These are phyloP conservation scores for Litchi chinensis DNA, from an alignment of 345 rosid genomes.

Conservation along the genomic window DNA sequence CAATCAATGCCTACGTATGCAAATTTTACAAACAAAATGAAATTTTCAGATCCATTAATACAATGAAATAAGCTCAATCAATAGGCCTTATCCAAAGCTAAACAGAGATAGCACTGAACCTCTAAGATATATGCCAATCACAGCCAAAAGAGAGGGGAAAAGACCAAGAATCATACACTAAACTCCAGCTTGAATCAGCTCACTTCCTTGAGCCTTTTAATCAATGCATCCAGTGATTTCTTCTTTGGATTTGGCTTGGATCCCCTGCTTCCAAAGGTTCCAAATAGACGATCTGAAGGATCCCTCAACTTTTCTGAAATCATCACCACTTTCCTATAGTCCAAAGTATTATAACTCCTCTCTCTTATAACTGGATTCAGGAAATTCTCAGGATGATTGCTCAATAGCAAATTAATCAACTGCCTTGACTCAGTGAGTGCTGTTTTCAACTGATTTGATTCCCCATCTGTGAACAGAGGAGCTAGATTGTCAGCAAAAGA, in stretches of 20 bases:
- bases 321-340: slow-evolving; percentile 72
- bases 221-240: slow-evolving; percentile 88
- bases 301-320: slow-evolving; percentile 91
- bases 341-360: slow-evolving; percentile 80
- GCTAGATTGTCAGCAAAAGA: slow-evolving; percentile 82
- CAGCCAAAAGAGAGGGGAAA: slow-evolving; percentile 32
- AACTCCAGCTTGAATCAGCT: slow-evolving; percentile 47
- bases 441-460: slow-evolving; percentile 73
- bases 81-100: slow-evolving; percentile 13
- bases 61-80: slow-evolving; percentile 28
- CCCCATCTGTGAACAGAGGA: slow-evolving; percentile 70
- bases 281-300: slow-evolving; percentile 85
- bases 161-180: slow-evolving; percentile 32
- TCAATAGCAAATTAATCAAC: slow-evolving; percentile 76
- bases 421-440: slow-evolving; percentile 86
- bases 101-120: slow-evolving; percentile 26
- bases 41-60: slow-evolving; percentile 26
- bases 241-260: slow-evolving; percentile 84
- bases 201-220: slow-evolving; percentile 86
- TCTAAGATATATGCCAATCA: slow-evolving; percentile 40
- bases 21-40: slow-evolving; percentile 37
- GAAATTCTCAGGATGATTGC: slow-evolving; percentile 90
- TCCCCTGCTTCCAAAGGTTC: slow-evolving; percentile 91
- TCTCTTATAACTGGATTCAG: slow-evolving; percentile 85
- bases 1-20: slow-evolving; percentile 23